Evolutionary conservation across 2,329 filamentous ascomycete species (phyloP), one percentile per base, ranked within the genome.

Genomic region (Talaromyces sp.): DNA sequence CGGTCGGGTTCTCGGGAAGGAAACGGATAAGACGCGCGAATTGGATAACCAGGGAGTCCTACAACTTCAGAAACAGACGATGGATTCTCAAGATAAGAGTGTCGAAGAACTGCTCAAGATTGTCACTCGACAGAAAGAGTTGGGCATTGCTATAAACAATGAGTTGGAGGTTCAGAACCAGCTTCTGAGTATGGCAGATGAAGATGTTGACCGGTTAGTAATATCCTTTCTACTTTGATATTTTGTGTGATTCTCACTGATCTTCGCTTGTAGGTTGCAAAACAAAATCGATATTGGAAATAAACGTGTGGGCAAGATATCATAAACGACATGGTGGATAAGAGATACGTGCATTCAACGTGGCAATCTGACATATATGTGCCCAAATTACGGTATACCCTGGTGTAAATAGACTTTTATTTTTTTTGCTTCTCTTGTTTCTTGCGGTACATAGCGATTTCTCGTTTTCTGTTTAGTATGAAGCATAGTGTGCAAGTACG

Each of bases 41-140:
- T 72, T 88, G 67, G 87, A 88, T 72, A 89, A 89, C 67, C 77
- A 83, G n/a, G 87, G 87, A 0, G 84, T 89, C 14, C 68, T 89
- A 69, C 86, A 88, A 73, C 72, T 89, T 66, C 87, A 89, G 75
- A 80, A 83, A 68, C 84, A 88, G 70, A 82, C 87, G 64, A 88
- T 89, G 77, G 72, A 81, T 54, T 83, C 87, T 59, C 87, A 89
- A 70, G 87, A 89, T 67, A 75, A 83, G 69, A 85, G 85, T 71
- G 80, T 89, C 3, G 79, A 86, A 50, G 83, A 85, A 68, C 70
- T 89, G 68, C 81, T 83, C 52, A 85, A 84, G 68, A 84, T 87
- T 41, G 83, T 88, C 48, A 74, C 82, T 39, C 76, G 86, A 67
- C 84, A 88, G 79, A 84, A 82, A 72, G 85, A 89, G 72, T 81